Evolutionary conservation across 176 grass and related monocot species (phyloP).

Genomic region (Musa schizocarpa): DNA sequence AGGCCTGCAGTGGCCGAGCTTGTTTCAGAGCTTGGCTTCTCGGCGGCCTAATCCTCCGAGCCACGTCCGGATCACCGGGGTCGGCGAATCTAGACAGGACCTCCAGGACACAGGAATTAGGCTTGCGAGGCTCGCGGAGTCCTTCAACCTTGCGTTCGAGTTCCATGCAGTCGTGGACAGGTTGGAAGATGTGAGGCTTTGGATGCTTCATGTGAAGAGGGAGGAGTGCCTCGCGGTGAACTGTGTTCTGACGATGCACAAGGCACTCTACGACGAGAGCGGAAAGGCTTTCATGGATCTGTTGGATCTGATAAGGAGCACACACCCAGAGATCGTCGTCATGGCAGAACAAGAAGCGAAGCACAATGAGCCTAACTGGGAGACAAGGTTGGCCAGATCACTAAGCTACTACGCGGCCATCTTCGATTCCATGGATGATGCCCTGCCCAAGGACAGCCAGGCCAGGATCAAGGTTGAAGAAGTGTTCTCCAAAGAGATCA

Average conservation of each 20-base stretch:
- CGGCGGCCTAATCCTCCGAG: constrained; percentile 37
- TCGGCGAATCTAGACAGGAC: constrained; percentile 74
- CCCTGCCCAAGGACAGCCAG: constrained; percentile 27
- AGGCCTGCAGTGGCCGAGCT: constrained; percentile 83
- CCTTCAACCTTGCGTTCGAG: constrained; percentile 56
- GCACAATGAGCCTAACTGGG: constrained; percentile 51
- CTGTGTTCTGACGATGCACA: constrained; percentile 58
- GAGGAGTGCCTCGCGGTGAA: constrained; percentile 86
- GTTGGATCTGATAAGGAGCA: constrained; percentile 54
- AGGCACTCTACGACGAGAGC: constrained; percentile 50
- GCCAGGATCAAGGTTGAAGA: constrained; percentile 72
- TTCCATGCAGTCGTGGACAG: constrained; percentile 86
- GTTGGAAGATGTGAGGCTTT: constrained; percentile 88
- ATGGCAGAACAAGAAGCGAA: constrained; percentile 64
- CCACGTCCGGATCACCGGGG: constrained; percentile 81
- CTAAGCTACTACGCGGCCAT: constrained; percentile 59
- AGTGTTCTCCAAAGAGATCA: constrained; percentile 86
- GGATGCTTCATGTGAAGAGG: constrained; percentile 99
- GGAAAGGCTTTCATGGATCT: constrained; percentile 51
- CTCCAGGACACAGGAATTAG: constrained; percentile 57
- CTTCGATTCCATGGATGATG: constrained; percentile 61
- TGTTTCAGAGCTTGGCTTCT: constrained; percentile 73
- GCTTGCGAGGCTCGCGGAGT: constrained; percentile 48
- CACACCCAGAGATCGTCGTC: constrained; percentile 52
- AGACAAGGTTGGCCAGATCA: constrained; percentile 45